These are phyloP conservation scores for Cruciata laevipes DNA, from an alignment of 257 asterid species.

Conservation along the genomic window DNA sequence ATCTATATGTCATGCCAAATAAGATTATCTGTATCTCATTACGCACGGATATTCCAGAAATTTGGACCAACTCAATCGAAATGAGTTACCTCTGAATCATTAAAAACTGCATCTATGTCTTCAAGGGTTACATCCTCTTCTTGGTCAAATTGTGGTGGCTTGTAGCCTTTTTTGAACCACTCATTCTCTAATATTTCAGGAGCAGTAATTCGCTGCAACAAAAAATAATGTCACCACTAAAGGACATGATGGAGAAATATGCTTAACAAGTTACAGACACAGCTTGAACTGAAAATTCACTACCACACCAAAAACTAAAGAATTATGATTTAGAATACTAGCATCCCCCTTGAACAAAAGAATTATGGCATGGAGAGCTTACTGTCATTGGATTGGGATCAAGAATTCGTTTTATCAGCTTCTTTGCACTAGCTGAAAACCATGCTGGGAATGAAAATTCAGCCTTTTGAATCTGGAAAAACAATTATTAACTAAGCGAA, in stretches of 20 bases:
- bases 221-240: constrained; percentile 10
- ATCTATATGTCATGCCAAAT: no score
- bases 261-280: background rate
- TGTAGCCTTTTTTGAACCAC: constrained; percentile 71
- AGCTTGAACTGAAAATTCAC: background rate
- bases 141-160: constrained; percentile 55
- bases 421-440: constrained; percentile 61
- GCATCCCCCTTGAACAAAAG: background rate
- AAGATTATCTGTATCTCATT: background rate
- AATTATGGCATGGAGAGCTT: constrained; percentile 18
- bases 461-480: constrained; percentile 52
- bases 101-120: constrained; percentile 69
- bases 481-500: constrained; percentile 10
- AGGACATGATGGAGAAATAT: background rate
- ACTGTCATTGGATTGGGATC: constrained; percentile 72
- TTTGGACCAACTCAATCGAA: constrained; percentile 1
- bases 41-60: background rate
- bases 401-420: constrained; percentile 52
- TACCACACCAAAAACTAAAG: background rate
- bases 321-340: background rate
- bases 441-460: constrained; percentile 61
- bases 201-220: constrained; percentile 57
- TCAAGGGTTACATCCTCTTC: constrained; percentile 64
- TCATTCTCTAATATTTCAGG: constrained; percentile 60
- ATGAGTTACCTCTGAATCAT: constrained; percentile 45